Conservation (phyloP, 208 protist species). For the Acanthamoeba lenticulata region DNA sequence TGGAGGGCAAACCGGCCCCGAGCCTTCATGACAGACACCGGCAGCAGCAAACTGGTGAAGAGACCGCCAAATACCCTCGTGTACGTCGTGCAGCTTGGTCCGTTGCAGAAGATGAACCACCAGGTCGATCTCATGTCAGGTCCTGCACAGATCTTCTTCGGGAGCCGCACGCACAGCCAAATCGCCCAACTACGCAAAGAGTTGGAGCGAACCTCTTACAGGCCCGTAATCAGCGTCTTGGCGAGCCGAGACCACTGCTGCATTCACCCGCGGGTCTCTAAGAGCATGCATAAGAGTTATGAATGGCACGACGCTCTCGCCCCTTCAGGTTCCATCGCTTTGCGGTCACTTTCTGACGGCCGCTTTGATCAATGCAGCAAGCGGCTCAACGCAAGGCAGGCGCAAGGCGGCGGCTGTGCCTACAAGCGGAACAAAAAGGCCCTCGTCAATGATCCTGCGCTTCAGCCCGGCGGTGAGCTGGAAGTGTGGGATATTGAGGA, state of each 20-base stretch:
- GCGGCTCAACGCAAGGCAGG: constrained; percentile 6
- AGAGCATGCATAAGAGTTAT: constrained; percentile 45
- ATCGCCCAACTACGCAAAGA: constrained; percentile 94
- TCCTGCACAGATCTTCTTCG: constrained; percentile 91
- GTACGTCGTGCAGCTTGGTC: neutral
- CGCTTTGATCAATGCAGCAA: neutral
- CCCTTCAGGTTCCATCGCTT: neutral
- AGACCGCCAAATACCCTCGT: neutral
- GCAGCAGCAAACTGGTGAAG: neutral
- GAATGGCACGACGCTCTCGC: constrained; percentile 68
- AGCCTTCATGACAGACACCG: neutral
- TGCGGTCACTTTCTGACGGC: neutral
- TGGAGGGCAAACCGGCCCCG: neutral
- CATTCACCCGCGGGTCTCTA: constrained; percentile 89
- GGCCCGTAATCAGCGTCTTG: constrained; percentile 70
- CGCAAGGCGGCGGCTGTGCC: neutral
- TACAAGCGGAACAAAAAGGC: constrained; percentile 55
- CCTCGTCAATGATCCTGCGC: neutral
- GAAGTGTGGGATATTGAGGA: constrained; percentile 70
- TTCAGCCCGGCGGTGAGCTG: constrained; percentile 37
- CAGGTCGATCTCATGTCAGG: neutral
- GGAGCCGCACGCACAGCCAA: constrained; percentile 97
- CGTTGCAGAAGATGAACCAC: no score
- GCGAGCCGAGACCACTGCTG: constrained; percentile 94
- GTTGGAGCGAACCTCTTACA: constrained; percentile 91